phyloP scores from a whole-genome alignment of 805 yeast species.

The Candida oleophila region DNA sequence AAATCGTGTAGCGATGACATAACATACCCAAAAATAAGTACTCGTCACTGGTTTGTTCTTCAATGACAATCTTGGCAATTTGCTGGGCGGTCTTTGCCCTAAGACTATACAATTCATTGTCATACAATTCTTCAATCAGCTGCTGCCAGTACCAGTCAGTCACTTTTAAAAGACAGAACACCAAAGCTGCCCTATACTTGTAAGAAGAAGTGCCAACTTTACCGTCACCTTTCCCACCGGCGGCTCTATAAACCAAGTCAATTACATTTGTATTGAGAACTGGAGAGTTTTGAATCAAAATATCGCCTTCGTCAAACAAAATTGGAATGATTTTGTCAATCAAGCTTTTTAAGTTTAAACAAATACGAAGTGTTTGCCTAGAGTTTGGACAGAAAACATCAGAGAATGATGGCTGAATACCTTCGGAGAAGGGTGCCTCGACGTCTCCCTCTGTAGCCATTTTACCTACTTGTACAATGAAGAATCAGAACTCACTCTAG shows the following conservation, averaged over 20 bases:
- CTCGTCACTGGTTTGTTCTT: slow-evolving; percentile 56
- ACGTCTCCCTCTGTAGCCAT: neutral
- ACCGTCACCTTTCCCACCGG: slow-evolving; percentile 75
- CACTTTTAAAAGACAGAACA: slow-evolving; percentile 74
- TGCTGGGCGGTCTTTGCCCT: slow-evolving; percentile 72
- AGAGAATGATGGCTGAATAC: slow-evolving; percentile 8
- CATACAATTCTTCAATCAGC: slow-evolving; percentile 59
- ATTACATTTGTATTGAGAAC: slow-evolving; percentile 59
- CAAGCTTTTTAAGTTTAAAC: slow-evolving; percentile 68
- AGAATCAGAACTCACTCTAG: no score
- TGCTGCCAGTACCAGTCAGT: slow-evolving; percentile 73
- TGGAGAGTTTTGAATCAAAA: slow-evolving; percentile 57
- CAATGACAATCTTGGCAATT: slow-evolving; percentile 70
- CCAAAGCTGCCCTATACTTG: slow-evolving; percentile 64
- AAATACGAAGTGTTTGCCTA: slow-evolving; percentile 66
- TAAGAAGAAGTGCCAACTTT: slow-evolving; percentile 50
- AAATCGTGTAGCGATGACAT: slow-evolving; percentile 70
- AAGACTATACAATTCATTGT: slow-evolving; percentile 58
- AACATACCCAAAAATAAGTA: slow-evolving; percentile 72
- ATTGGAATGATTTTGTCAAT: slow-evolving; percentile 74
- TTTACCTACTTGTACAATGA: neutral
- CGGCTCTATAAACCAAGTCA: slow-evolving; percentile 65
- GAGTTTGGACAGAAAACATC: slow-evolving; percentile 50
- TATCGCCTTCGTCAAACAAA: slow-evolving; percentile 48
- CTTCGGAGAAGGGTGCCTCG: neutral